Evolutionary conservation across 805 yeast genomes (phyloP), one percentile per base, ranked within the genome.

Genomic region (Yarrowia yakushimensis): DNA sequence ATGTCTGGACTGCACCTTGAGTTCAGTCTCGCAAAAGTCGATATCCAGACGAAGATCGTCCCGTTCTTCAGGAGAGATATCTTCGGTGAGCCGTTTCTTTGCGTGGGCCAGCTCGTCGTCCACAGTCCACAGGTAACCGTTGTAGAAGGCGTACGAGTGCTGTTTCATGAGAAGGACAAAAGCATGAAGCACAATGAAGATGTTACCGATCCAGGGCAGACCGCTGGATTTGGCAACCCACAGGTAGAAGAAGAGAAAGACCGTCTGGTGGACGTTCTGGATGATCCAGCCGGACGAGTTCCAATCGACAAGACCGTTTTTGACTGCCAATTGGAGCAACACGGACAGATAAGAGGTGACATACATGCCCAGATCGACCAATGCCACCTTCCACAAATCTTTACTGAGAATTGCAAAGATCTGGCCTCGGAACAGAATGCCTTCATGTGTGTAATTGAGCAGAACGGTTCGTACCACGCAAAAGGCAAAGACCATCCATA

Each of bases 91-190:
- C 31, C 55, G 46, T 23, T 48, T 23, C 23, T 63, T 37, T 43
- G 64, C 61, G 15, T 57, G 64, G 12, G 45, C 22, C 34, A 70
- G 65, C 34, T 70, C 70, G 8, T 65, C 65, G 8, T 33, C 17
- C n/a, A 65, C 64, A 3, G 68, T 64, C 67, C 71, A 89, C 64
- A 94, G 76, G 71, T 93, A 90, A 0, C 98, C 99, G 70, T 92
- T 92, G 76, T 85, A 94, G 70, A 88, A 91, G 1, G 90, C 90
- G 72, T 86, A 94, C 1, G 98, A 91, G 73, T 94, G 98, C 84
- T 87, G 87, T 72, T 94, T 94, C 99, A 94, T 94, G 68, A 96
- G 72, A 66, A 91, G 77, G 1, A 94, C 98, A 54, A 90, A 77
- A 11, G 91, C 83, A 71, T 94, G 99, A 59, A 94, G 77, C 64